Percentiles rank a stretch among this genome's conserved stretches.
Conservation (phyloP, 495 filamentous ascomycete genomes). For the Cetradonia linearis region DNA sequence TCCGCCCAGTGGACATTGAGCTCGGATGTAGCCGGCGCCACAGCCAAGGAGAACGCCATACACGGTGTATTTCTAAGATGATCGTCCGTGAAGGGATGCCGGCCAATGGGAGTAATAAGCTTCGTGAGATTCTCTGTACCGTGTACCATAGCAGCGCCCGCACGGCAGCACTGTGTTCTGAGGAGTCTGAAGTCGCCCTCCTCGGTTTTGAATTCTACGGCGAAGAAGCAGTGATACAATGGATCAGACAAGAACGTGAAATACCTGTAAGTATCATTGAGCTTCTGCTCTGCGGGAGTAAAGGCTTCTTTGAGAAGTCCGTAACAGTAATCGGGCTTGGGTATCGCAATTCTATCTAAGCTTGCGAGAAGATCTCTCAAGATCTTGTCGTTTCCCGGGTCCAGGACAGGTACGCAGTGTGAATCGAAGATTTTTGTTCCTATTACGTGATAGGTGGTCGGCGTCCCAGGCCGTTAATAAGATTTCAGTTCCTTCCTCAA, state of each 20-base stretch:
- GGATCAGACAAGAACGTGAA: background rate
- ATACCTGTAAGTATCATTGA: background rate
- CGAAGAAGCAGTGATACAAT: conserved; percentile 1
- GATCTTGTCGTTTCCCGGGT: background rate
- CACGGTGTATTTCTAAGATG: background rate
- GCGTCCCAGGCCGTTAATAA: background rate
- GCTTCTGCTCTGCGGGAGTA: background rate
- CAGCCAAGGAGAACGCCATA: background rate
- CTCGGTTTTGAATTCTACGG: background rate
- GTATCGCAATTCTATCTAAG: background rate
- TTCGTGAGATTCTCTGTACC: background rate
- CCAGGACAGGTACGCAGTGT: background rate
- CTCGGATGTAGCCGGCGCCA: background rate
- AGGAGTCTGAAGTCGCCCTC: background rate
- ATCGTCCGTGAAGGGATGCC: background rate
- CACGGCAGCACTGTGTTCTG: background rate
- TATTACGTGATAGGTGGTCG: background rate
- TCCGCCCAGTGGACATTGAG: conserved; percentile 1
- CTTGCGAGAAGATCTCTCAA: background rate
- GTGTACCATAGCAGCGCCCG: background rate
- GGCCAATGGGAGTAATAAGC: background rate
- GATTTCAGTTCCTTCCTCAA: background rate
- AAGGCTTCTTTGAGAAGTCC: conserved; percentile 4
- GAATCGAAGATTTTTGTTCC: background rate
- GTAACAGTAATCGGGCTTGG: background rate